phyloP scores from a whole-genome alignment of 306 rosid species.

The Pyrus pyrifolia region DNA sequence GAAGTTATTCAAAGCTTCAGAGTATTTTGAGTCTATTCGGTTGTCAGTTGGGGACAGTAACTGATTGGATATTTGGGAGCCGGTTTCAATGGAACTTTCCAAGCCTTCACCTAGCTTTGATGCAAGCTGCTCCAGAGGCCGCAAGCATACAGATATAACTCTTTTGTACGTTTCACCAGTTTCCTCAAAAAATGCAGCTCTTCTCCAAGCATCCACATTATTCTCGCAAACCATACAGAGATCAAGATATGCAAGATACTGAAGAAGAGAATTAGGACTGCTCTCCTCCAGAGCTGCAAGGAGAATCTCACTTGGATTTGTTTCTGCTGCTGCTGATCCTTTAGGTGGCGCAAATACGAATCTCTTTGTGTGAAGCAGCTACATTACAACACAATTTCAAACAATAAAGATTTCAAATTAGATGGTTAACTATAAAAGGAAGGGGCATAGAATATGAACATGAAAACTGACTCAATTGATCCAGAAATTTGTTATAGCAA shows the following conservation, averaged over 20 bases:
- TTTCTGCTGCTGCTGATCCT: slow-evolving; percentile 98
- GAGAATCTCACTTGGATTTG: slow-evolving; percentile 90
- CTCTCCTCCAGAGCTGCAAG: slow-evolving; percentile 93
- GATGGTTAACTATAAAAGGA: slow-evolving; percentile 12
- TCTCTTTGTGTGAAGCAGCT: slow-evolving; percentile 90
- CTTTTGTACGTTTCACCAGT: slow-evolving; percentile 86
- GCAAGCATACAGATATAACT: slow-evolving; percentile 70
- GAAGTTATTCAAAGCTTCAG: slow-evolving; percentile 52
- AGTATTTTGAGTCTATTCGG: slow-evolving; percentile 36
- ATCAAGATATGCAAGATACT: slow-evolving; percentile 92
- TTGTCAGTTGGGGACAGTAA: slow-evolving; percentile 58
- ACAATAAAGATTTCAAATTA: slow-evolving; percentile 8
- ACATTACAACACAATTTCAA: slow-evolving; percentile 24
- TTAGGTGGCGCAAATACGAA: slow-evolving; percentile 81
- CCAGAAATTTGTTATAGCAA: background rate
- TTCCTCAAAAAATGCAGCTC: slow-evolving; percentile 98
- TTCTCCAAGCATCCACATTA: slow-evolving; percentile 84
- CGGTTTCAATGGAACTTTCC: slow-evolving; percentile 44
- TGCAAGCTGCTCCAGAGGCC: slow-evolving; percentile 77
- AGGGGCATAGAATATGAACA: background rate
- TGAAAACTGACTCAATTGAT: background rate
- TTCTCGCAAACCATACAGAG: slow-evolving; percentile 90
- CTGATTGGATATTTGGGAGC: slow-evolving; percentile 59
- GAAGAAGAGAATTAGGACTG: slow-evolving; percentile 67
- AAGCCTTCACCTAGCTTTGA: slow-evolving; percentile 52